Percentiles rank a stretch among this genome's conserved stretches.
phyloP scores from a whole-genome alignment of 2,329 filamentous ascomycete genomes.

The Fusarium sarcochroum region DNA sequence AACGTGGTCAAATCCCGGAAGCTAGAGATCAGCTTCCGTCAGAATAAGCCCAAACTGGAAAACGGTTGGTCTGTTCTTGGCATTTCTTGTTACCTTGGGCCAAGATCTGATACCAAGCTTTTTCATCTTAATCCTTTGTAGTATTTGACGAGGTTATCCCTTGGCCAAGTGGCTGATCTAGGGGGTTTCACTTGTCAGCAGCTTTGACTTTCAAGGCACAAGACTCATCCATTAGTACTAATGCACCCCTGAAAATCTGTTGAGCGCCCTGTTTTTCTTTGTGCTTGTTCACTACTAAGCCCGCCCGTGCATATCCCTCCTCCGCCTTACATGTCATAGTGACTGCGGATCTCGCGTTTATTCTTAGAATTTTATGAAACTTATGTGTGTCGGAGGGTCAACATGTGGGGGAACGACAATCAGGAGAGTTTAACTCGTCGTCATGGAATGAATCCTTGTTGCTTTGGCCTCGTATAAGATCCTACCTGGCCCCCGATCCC shows the following conservation, averaged over 20 bases:
- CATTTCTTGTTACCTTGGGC: not conserved
- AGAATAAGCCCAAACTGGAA: not conserved
- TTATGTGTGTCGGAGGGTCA: constrained; percentile 29
- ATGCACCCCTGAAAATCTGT: constrained; percentile 28
- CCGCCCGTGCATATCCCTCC: constrained; percentile 30
- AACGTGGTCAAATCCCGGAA: constrained; percentile 19
- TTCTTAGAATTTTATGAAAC: constrained; percentile 34
- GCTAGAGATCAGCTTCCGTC: constrained; percentile 16
- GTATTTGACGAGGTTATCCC: not conserved
- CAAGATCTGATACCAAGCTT: constrained; percentile 13
- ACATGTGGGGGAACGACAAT: constrained; percentile 28
- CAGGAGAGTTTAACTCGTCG: constrained; percentile 28
- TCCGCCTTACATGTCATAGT: constrained; percentile 25
- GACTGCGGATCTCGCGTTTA: constrained; percentile 29
- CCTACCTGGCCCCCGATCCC: constrained; percentile 10
- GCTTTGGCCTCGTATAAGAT: constrained; percentile 33
- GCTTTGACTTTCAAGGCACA: constrained; percentile 15
- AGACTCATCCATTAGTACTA: not conserved
- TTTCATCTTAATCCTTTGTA: not conserved
- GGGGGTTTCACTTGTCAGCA: constrained; percentile 27
- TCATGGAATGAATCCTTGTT: constrained; percentile 31
- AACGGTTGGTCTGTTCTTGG: not conserved
- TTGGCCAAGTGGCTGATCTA: constrained; percentile 16
- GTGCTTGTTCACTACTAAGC: not conserved
- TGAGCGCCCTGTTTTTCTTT: not conserved